Conservation (phyloP, 805 yeast genomes). For the Debaryomyces castellii region DNA sequence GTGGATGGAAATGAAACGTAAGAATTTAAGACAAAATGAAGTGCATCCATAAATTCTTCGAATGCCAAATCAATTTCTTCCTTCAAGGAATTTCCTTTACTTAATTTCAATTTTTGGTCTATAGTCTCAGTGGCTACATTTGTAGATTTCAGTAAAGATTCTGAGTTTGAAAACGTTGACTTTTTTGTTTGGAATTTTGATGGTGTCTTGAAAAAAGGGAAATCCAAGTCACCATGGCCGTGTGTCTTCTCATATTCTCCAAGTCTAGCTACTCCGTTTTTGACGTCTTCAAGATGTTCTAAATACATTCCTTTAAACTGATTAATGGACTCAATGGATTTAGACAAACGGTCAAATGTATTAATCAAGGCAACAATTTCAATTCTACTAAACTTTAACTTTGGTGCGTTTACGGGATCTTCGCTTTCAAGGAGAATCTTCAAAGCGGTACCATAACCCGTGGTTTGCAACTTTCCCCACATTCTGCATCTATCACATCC, state of each 20-base stretch:
- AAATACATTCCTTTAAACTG: constrained; percentile 62
- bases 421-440: constrained; percentile 81
- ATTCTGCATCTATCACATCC: constrained; percentile 96
- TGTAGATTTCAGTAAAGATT: neutral
- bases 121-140: neutral
- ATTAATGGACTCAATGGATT: constrained; percentile 73
- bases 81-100: constrained; percentile 11
- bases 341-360: constrained; percentile 89
- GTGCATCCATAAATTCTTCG: constrained; percentile 54
- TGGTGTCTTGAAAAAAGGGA: constrained; percentile 30
- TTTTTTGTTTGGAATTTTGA: neutral
- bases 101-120: neutral
- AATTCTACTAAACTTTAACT: constrained; percentile 64
- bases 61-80: constrained; percentile 54
- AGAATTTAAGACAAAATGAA: constrained; percentile 62
- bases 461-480: constrained; percentile 98
- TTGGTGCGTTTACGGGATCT: constrained; percentile 49
- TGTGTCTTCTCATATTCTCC: constrained; percentile 39
- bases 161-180: neutral
- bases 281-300: constrained; percentile 40
- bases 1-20: constrained; percentile 71
- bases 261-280: constrained; percentile 35
- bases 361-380: constrained; percentile 90
- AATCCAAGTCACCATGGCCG: constrained; percentile 28
- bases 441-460: constrained; percentile 96